Evolutionary conservation across 495 filamentous ascomycete genomes (phyloP).

Genomic region (Hypomontagnella monticulosa): DNA sequence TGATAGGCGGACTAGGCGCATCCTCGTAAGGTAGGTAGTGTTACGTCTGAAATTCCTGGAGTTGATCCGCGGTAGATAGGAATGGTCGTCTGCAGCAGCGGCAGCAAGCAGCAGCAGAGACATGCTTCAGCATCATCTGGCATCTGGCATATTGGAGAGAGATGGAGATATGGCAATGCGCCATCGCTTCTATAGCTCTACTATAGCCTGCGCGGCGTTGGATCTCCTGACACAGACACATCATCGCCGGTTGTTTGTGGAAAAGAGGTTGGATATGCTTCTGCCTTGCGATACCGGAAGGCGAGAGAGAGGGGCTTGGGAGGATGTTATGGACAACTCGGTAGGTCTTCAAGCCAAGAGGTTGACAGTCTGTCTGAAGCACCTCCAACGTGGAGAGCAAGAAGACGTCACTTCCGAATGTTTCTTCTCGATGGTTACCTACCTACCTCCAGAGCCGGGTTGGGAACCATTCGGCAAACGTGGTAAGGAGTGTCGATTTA

Average conservation of each 20-base stretch:
- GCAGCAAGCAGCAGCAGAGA: conserved; percentile 4
- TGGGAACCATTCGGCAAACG: conserved; percentile 29
- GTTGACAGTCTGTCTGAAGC: conserved; percentile 1
- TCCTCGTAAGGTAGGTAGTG: conserved; percentile 10
- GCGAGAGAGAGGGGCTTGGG: background rate
- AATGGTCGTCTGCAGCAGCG: conserved; percentile 14
- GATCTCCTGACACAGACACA: conserved; percentile 14
- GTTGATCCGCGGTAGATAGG: conserved; percentile 9
- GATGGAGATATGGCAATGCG: background rate
- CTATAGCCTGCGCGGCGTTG: background rate
- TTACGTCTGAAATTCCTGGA: conserved; percentile 1
- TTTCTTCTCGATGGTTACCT: conserved; percentile 40
- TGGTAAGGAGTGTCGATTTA: conserved; percentile 35
- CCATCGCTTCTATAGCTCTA: conserved; percentile 19
- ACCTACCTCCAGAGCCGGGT: conserved; percentile 25
- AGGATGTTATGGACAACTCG: conserved; percentile 16
- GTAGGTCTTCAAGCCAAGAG: conserved; percentile 19
- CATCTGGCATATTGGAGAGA: background rate
- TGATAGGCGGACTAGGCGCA: conserved; percentile 6
- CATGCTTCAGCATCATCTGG: conserved; percentile 7
- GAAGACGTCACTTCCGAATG: conserved; percentile 40
- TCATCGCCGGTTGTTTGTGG: conserved; percentile 25
- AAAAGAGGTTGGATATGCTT: background rate
- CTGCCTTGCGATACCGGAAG: conserved; percentile 37
- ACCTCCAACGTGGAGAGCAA: conserved; percentile 13